Evolutionary conservation across 306 rosid genomes (phyloP).

Genomic region (Cajanus cajan): DNA sequence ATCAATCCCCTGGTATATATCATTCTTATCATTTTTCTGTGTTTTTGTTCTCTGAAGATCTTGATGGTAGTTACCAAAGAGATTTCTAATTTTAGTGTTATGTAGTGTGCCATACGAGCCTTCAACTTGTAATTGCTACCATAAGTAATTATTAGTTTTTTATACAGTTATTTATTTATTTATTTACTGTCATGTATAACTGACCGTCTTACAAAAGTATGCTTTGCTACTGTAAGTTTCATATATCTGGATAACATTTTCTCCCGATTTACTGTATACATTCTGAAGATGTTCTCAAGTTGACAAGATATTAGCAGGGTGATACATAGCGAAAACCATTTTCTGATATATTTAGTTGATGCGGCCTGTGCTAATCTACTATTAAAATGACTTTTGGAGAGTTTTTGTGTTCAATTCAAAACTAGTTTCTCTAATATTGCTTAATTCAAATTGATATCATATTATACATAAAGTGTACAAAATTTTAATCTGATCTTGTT

Average conservation of each 20-base stretch:
- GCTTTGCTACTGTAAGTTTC: neutral
- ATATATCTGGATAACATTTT: neutral
- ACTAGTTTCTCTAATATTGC: neutral
- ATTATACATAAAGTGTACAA: neutral
- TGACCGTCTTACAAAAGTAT: neutral
- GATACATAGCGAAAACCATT: neutral
- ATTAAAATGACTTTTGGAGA: neutral
- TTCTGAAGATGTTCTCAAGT: neutral
- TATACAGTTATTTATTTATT: neutral
- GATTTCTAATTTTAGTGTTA: neutral
- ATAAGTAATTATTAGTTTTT: neutral
- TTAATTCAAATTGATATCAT: neutral
- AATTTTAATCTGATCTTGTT: neutral
- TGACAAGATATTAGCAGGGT: neutral
- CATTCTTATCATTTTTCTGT: conserved; percentile 11
- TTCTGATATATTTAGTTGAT: neutral
- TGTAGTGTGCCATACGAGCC: neutral
- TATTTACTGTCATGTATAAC: neutral
- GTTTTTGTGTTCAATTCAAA: neutral
- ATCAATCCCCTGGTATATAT: conserved; percentile 85
- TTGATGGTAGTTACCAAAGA: neutral
- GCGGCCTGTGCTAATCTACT: neutral
- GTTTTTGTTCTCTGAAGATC: neutral
- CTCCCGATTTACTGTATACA: neutral
- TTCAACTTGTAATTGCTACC: conserved; percentile 1